Percentiles rank a stretch among this genome's conserved stretches.
Evolutionary conservation across 768 basidiomycete genomes (phyloP).

Genomic region (Cystoderma amianthinum): DNA sequence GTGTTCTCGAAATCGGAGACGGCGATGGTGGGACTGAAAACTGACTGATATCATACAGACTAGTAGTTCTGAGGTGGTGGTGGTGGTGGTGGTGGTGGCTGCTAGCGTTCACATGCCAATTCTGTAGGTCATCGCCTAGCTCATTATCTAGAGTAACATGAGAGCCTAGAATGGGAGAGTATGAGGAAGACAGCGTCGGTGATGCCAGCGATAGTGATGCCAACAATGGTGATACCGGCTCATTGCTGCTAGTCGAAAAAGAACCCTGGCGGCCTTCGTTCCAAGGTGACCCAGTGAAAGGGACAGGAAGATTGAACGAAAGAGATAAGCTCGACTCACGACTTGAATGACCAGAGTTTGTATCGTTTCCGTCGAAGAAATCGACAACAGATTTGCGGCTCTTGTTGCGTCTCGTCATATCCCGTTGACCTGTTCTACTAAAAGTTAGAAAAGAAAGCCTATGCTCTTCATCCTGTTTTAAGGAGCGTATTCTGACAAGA

Average conservation of each 20-base stretch:
- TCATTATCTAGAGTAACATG: conserved; percentile 46
- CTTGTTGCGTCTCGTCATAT: conserved; percentile 12
- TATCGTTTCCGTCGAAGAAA: conserved; percentile 40
- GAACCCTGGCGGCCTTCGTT: conserved; percentile 17
- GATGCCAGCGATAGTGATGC: conserved; percentile 23
- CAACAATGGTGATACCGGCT: conserved; percentile 24
- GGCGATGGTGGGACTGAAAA: conserved; percentile 35
- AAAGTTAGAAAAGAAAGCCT: neutral
- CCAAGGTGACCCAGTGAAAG: conserved; percentile 25
- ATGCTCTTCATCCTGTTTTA: conserved; percentile 20
- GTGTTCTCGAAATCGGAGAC: conserved; percentile 14
- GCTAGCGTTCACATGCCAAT: conserved; percentile 27
- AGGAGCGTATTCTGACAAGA: neutral
- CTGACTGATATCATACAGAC: conserved; percentile 46
- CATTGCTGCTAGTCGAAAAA: conserved; percentile 16
- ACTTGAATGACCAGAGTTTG: conserved; percentile 8
- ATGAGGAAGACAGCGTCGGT: conserved; percentile 11
- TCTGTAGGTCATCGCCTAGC: conserved; percentile 47
- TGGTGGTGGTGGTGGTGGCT: too few species aligned
- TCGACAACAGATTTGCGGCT: conserved; percentile 54
- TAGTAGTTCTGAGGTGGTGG: conserved; percentile 46
- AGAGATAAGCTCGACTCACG: conserved; percentile 6
- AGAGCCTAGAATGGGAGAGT: conserved; percentile 12
- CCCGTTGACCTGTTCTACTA: conserved; percentile 6
- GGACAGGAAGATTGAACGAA: conserved; percentile 14